Percentiles rank a stretch among this genome's conserved stretches.
Conservation (phyloP, 1,284 basidiomycete species). For the Irpex rosettiformis region DNA sequence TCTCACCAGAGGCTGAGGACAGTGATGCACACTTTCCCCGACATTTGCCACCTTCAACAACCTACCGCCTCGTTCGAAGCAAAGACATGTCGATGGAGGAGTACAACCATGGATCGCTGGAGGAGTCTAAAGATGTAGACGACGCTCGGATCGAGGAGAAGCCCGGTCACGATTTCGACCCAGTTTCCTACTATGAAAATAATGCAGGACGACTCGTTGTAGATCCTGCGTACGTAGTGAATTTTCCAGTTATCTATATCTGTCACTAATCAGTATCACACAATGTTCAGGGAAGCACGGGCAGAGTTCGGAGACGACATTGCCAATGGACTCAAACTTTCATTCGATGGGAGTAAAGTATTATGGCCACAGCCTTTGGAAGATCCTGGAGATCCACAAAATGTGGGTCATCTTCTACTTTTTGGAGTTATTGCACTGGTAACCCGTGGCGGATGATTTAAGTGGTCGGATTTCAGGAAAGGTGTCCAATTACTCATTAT, state of each 20-base stretch:
- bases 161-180: slow-evolving; percentile 29
- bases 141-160: slow-evolving; percentile 1
- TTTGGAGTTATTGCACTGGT: neutral
- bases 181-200: slow-evolving; percentile 48
- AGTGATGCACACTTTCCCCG: neutral
- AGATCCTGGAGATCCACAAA: slow-evolving; percentile 62
- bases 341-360: slow-evolving; percentile 44
- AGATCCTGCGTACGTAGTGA: slow-evolving; percentile 46
- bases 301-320: slow-evolving; percentile 47
- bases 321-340: slow-evolving; percentile 46
- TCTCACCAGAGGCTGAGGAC: too few relatives aligned
- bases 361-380: slow-evolving; percentile 65
- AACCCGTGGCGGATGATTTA: neutral
- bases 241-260: slow-evolving; percentile 1
- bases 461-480: slow-evolving; percentile 50
- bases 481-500: slow-evolving; percentile 54
- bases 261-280: neutral
- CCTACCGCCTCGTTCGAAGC: neutral
- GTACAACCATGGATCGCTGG: neutral
- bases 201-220: slow-evolving; percentile 59
- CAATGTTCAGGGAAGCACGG: slow-evolving; percentile 43
- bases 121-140: neutral
- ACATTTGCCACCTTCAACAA: neutral
- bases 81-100: neutral
- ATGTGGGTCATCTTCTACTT: slow-evolving; percentile 35